Evolutionary conservation across 2,329 filamentous ascomycete genomes (phyloP).

Genomic region (Setomelanomma holmii): DNA sequence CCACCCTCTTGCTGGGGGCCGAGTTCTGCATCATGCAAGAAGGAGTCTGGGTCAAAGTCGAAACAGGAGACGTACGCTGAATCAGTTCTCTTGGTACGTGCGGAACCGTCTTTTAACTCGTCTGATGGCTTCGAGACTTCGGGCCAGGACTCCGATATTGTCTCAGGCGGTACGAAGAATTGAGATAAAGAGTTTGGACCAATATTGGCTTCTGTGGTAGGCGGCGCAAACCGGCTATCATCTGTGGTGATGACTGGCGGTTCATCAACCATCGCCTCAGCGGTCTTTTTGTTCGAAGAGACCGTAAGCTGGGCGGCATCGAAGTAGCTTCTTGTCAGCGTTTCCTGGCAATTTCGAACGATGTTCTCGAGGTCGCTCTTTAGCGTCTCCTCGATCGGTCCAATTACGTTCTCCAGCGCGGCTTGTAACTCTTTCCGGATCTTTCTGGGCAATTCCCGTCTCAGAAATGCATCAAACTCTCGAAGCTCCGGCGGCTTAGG

Average conservation of each 20-base stretch:
- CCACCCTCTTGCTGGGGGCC: too few relatives aligned
- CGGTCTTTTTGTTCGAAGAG: not conserved
- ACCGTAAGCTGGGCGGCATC: not conserved
- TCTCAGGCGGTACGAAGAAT: not conserved
- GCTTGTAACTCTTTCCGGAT: slow-evolving; percentile 6
- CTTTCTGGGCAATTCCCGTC: slow-evolving; percentile 8
- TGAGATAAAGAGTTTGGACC: not conserved
- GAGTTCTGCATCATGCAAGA: too few relatives aligned
- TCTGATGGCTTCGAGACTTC: too few relatives aligned
- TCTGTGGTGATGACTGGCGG: not conserved
- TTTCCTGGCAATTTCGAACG: slow-evolving; percentile 9
- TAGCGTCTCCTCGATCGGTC: slow-evolving; percentile 10
- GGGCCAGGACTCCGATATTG: not conserved
- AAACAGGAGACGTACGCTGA: too few relatives aligned
- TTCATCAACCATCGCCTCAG: not conserved
- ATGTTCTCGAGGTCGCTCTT: slow-evolving; percentile 12
- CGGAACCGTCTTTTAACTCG: too few relatives aligned
- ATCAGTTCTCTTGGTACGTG: too few relatives aligned
- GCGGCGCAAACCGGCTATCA: not conserved
- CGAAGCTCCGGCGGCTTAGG: slow-evolving; percentile 3
- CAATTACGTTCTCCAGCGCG: slow-evolving; percentile 1
- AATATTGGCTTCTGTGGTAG: not conserved
- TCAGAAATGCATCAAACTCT: slow-evolving; percentile 12
- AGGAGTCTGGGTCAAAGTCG: too few relatives aligned
- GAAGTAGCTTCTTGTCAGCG: not conserved